Base-by-base conservation (phyloP, 1,284 basidiomycete species). In the Austroboletus niveus region DNA sequence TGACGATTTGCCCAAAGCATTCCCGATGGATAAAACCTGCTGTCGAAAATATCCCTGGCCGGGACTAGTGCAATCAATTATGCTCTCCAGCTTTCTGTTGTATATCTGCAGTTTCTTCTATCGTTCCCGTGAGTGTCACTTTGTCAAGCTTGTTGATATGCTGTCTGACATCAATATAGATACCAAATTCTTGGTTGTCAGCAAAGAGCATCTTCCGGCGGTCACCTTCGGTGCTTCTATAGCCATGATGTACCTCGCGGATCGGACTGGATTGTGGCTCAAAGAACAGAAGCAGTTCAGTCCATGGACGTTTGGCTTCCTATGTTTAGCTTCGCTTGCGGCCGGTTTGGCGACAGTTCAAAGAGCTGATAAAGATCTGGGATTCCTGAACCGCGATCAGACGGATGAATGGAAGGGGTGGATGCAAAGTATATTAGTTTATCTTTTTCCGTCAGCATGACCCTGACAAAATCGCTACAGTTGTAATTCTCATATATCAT, bases 381-480 rank as follows among this genome's bases (percentile, higher is more conserved):
- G 93, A 0, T 91, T 94, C 69, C 72, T 95, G 59, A 94, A 93
- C 62, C 78, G 92, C 48, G 90, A 94, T 48, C 91, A 95, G 69
- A 94, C 92, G 1, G 92, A 96, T 61, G 92, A 96, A 70, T 94
- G 91, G 91, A 95, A 95, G 69, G 92, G 92, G 1, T 95, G 92
- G 92, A 96, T 96, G 92, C 92, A 95, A 74, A 78, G 90, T 92
- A 64, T 53, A 85, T 56, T 20, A 24, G 32, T 22, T 38, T 32
- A 29, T 52, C 27, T 29, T 29, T 42, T 51, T 43, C 36, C 30
- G 30, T 29, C 36, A 24, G 30, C 49, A 27, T 38, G 38, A 54
- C 24, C 34, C 43, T 59, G 44, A 65, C 31, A 27, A 35, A 31
- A 27, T 43, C 7, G 3, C 31, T 41, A 8, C 47, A 92, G 90